Percentiles rank a stretch among this genome's conserved stretches.
These are phyloP conservation scores for Clarireedia monteithiana DNA, from an alignment of 2,329 filamentous ascomycete genomes.

Conservation along the genomic window DNA sequence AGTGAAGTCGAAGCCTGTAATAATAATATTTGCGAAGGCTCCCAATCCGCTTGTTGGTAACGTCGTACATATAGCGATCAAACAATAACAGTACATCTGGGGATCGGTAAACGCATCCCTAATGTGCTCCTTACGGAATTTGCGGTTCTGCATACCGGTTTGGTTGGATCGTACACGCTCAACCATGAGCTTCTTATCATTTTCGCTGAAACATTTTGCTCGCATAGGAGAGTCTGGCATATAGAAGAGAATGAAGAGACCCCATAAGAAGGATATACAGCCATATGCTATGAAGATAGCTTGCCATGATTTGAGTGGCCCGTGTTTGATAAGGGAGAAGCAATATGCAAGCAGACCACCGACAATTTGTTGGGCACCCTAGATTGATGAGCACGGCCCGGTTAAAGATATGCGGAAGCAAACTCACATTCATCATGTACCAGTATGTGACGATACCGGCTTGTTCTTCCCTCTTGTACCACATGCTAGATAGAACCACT, in stretches of 20 bases:
- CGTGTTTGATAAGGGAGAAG: slow-evolving; percentile 42
- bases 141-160: slow-evolving; percentile 45
- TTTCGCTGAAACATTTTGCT: slow-evolving; percentile 34
- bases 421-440: slow-evolving; percentile 35
- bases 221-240: slow-evolving; percentile 45
- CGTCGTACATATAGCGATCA: slow-evolving; percentile 63
- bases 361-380: slow-evolving; percentile 54
- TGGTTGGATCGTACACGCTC: slow-evolving; percentile 49
- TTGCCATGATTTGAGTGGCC: slow-evolving; percentile 52
- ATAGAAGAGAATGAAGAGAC: slow-evolving; percentile 35
- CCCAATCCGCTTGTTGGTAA: slow-evolving; percentile 66
- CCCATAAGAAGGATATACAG: slow-evolving; percentile 34
- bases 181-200: slow-evolving; percentile 39
- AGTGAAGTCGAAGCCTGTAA: slow-evolving; percentile 59
- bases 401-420: neutral
- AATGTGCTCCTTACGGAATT: slow-evolving; percentile 43
- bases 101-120: slow-evolving; percentile 51
- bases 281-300: slow-evolving; percentile 45
- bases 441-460: slow-evolving; percentile 49
- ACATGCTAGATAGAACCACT: slow-evolving; percentile 50
- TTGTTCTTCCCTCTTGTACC: slow-evolving; percentile 67
- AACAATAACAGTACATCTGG: slow-evolving; percentile 56
- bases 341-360: slow-evolving; percentile 57
- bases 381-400: slow-evolving; percentile 56
- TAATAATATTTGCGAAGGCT: slow-evolving; percentile 68